A percentile compares a stretch with the other conserved stretches of the same genome.
These are phyloP conservation scores for Amoeboaphelidium protococcarum DNA, from an alignment of 371 early-diverging fungal genomes.

Conservation along the genomic window DNA sequence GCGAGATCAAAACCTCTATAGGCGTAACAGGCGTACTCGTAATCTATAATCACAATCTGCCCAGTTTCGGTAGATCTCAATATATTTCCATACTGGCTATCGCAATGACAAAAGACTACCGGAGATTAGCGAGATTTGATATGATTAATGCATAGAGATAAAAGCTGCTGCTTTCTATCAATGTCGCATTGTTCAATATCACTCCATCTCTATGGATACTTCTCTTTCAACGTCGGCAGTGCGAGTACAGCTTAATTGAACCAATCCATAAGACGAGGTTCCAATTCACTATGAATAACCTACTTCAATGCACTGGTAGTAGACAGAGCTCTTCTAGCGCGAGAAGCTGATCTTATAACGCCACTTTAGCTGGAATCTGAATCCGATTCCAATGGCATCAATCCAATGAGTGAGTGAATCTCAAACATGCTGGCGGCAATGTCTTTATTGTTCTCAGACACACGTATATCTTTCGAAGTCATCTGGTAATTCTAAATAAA, in stretches of 20 bases:
- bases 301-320: background rate
- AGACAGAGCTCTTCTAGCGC: background rate
- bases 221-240: background rate
- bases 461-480: slow-evolving; percentile 30
- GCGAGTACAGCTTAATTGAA: slow-evolving; percentile 6
- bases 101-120: slow-evolving; percentile 4
- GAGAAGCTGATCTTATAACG: background rate
- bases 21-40: slow-evolving; percentile 66
- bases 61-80: slow-evolving; percentile 18
- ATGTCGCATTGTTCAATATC: slow-evolving; percentile 48
- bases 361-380: background rate
- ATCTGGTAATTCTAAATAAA: slow-evolving; percentile 47
- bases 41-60: slow-evolving; percentile 43
- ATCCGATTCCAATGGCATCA: background rate
- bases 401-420: slow-evolving; percentile 38
- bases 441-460: slow-evolving; percentile 27
- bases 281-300: background rate
- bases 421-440: slow-evolving; percentile 44
- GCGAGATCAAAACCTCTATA: slow-evolving; percentile 54
- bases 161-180: slow-evolving; percentile 43
- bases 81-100: slow-evolving; percentile 60
- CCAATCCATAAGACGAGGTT: background rate
- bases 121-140: background rate
- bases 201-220: slow-evolving; percentile 5
- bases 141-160: background rate